phyloP scores from a whole-genome alignment of 2,329 filamentous ascomycete species.

The Pseudomassariella vexata region DNA sequence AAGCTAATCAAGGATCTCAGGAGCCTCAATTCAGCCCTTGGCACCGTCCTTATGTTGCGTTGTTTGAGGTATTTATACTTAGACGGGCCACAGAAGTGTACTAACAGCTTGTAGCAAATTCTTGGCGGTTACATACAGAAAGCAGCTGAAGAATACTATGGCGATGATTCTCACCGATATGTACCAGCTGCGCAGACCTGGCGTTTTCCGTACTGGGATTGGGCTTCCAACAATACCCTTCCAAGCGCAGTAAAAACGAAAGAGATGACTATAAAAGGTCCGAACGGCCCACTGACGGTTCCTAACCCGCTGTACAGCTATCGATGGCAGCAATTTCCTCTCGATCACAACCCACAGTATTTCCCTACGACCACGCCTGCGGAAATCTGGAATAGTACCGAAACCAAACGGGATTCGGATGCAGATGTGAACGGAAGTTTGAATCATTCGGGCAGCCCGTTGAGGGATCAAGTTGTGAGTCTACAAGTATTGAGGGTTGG shows the following conservation, averaged over 20 bases:
- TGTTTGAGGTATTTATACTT: conserved; percentile 43
- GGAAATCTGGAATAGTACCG: conserved; percentile 20
- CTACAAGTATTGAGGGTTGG: conserved; percentile 4
- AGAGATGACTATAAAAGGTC: conserved; percentile 33
- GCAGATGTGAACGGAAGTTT: conserved; percentile 25
- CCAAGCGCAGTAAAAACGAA: conserved; percentile 31
- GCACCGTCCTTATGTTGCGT: conserved; percentile 50
- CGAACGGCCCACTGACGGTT: conserved; percentile 31
- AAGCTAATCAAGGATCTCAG: conserved; percentile 20
- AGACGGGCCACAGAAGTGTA: conserved; percentile 4
- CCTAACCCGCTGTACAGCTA: conserved; percentile 49
- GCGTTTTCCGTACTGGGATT: conserved; percentile 50
- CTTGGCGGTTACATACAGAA: conserved; percentile 39
- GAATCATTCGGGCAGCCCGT: conserved; percentile 15
- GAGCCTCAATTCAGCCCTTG: conserved; percentile 45
- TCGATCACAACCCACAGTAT: conserved; percentile 21
- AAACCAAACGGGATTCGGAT: conserved; percentile 34
- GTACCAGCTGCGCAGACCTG: conserved; percentile 37
- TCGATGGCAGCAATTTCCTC: conserved; percentile 35
- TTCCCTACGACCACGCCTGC: conserved; percentile 29
- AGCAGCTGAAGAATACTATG: conserved; percentile 39
- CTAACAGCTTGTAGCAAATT: conserved; percentile 36
- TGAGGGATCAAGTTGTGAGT: conserved; percentile 36
- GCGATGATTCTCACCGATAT: conserved; percentile 29
- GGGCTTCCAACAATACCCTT: conserved; percentile 36